Evolutionary conservation across 257 asterid species (phyloP), one percentile per base, ranked within the genome.

Genomic region (Fraxinus cuspidata): DNA sequence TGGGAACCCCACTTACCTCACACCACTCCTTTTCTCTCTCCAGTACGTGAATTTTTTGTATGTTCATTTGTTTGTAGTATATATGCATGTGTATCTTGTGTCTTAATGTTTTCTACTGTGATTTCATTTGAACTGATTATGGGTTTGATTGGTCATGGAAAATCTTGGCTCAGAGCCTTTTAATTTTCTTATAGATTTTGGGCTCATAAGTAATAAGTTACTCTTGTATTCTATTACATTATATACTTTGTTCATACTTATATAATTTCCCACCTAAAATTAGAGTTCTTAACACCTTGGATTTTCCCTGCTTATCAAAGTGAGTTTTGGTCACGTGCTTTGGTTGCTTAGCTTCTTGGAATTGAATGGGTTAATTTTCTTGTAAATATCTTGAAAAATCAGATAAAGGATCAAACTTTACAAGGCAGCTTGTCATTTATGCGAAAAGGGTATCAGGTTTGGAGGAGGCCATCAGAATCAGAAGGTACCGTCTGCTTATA

Each of bases 381-480:
- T 81, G 76, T 32, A 27, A 65, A 21, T 72, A 35, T 67, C 27
- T 79, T 71, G 31, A 18, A 40, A 19, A 76, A 78, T 82, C 77
- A 78, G 81, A 40, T 84, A 81, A 87, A 87, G 89, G 79, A 75
- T 72, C 79, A 3, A 79, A 85, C 53, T 78, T 72, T 71, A 65
- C 74, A 23, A 86, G 84, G 79, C 77, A 79, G 76, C 81, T 88
- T 70, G 84, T 82, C 79, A 80, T 94, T 86, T 85, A 84, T 51
- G 86, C 96, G n/a, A 94, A 91, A 89, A 86, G 84, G 76, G 49
- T 91, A 56, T 91, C 96, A 4, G 99, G 99, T 58, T 87, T 94
- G 87, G 97, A 91, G 87, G 97, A 94, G 88, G 88, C 95, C 65
- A 84, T 94, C 77, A 85, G 97, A 84, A 92, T 91, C 78, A 77